phyloP scores from a whole-genome alignment of 2,329 filamentous ascomycete species.

The Colletotrichum godetiae region DNA sequence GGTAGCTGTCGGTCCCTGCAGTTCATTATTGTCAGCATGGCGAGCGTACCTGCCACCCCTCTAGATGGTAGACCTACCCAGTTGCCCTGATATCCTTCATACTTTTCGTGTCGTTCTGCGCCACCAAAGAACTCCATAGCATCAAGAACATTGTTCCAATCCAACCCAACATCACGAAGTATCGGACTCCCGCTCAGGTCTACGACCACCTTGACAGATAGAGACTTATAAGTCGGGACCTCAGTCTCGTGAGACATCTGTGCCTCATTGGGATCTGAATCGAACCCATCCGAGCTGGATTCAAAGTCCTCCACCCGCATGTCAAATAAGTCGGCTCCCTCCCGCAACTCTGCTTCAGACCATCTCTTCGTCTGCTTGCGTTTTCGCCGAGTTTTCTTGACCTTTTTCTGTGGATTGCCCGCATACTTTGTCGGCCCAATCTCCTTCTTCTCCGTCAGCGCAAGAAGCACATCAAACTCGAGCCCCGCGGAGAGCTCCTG shows the following conservation, averaged over 20 bases:
- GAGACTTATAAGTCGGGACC: conserved; percentile 10
- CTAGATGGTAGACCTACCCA: conserved; percentile 35
- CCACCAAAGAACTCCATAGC: conserved; percentile 37
- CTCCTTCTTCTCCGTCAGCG: conserved; percentile 44
- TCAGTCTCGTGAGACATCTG: conserved; percentile 34
- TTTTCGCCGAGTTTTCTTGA: no score
- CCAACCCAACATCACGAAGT: conserved; percentile 30
- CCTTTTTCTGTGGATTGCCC: no score
- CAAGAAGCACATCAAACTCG: conserved; percentile 47
- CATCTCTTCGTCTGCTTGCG: no score
- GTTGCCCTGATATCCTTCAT: conserved; percentile 44
- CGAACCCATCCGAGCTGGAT: conserved; percentile 18
- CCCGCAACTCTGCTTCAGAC: no score
- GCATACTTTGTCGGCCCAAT: conserved; percentile 29
- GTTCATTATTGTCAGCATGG: neutral
- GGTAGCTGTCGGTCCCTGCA: conserved; percentile 36
- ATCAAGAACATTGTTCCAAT: conserved; percentile 39
- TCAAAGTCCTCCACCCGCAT: no score
- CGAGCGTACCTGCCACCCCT: neutral
- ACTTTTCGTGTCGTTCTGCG: conserved; percentile 37
- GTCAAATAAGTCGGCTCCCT: no score
- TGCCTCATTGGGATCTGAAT: neutral
- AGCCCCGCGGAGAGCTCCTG: conserved; percentile 39
- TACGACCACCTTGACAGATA: conserved; percentile 41
- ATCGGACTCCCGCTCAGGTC: conserved; percentile 42